A percentile compares a stretch with the other conserved stretches of the same genome.
Conservation (phyloP, 345 rosid genomes). For the Crucihimalaya himalaica region DNA sequence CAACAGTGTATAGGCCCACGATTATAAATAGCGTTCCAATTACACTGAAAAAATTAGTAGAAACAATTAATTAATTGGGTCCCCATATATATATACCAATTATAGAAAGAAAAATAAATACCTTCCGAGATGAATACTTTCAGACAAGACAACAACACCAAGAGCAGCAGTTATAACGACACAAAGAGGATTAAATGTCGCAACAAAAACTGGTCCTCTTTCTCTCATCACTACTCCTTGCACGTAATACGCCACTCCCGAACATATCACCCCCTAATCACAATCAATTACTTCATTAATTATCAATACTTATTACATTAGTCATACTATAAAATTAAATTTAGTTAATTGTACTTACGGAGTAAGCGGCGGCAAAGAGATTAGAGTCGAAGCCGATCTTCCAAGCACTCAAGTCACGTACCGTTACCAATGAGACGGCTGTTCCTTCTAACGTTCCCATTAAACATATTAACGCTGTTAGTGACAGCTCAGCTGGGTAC, state of each 20-base stretch:
- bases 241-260: constrained; percentile 81
- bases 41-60: constrained; percentile 48
- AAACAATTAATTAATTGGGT: neutral
- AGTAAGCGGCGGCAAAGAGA: constrained; percentile 75
- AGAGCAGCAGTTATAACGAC: constrained; percentile 81
- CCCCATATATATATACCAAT: neutral
- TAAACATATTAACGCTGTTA: constrained; percentile 75
- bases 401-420: constrained; percentile 79
- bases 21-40: constrained; percentile 81
- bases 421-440: constrained; percentile 59
- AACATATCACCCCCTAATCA: constrained; percentile 83
- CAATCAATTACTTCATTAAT: neutral
- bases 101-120: constrained; percentile 27
- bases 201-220: constrained; percentile 84
- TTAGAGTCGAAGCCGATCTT: constrained; percentile 72
- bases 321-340: neutral
- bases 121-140: constrained; percentile 86
- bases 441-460: constrained; percentile 80
- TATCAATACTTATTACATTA: neutral
- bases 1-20: constrained; percentile 76
- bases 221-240: constrained; percentile 74
- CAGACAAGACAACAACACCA: constrained; percentile 66
- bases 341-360: constrained; percentile 49
- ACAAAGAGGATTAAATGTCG: constrained; percentile 87
- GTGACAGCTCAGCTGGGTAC: constrained; percentile 88